Base-by-base conservation (phyloP, 768 basidiomycete species). In the Suillus sp. region DNA sequence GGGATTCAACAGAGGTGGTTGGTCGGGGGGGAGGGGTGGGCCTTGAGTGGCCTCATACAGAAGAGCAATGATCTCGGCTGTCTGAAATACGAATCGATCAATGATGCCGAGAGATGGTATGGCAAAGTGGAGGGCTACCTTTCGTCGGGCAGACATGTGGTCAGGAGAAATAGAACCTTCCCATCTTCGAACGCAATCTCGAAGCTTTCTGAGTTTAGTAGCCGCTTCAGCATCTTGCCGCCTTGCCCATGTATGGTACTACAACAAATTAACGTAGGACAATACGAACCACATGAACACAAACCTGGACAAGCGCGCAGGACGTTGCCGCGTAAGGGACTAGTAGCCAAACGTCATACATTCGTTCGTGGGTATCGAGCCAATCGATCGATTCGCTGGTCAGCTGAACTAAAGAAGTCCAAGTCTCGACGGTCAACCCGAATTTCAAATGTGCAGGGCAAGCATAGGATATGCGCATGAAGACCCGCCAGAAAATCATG, bases 401-500 rank as follows among this genome's bases (percentile, higher is more conserved):
- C 70, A 92, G 79, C 37, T 79, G 71, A 55, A 95, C 85, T 56
- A 97, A 82, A 59, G 81, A 78, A 22, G 83, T 83, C 94, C 93
- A 97, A 66, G 88, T 84, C 70, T 90, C 89, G 32, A 95, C 83
- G 2, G 89, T 91, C 66, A 96, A 77, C 43, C 85, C 83, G 69
- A 96, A 95, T 72, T 92, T 95, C 71, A 96, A 84, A 71, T 97
- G 95, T 13, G 86, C 86, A 10, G 96, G 95, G 71, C 93, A 92
- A 22, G 88, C 84, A 78, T 97, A 99, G 63, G 93, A 95, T 76
- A 98, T 94, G 59, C 96, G 87, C 93, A 98, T 96, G 80, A 98
- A 99, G 37, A 97, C 95, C 57, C 96, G 90, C 89, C 94, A 97
- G 78, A 97, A 96, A 75, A 99, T 92, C 88, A 99, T 97, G 68